Evolutionary conservation across 148 eudicot genomes (phyloP), one percentile per base, ranked within the genome.

Genomic region (Talinum fruticosum): DNA sequence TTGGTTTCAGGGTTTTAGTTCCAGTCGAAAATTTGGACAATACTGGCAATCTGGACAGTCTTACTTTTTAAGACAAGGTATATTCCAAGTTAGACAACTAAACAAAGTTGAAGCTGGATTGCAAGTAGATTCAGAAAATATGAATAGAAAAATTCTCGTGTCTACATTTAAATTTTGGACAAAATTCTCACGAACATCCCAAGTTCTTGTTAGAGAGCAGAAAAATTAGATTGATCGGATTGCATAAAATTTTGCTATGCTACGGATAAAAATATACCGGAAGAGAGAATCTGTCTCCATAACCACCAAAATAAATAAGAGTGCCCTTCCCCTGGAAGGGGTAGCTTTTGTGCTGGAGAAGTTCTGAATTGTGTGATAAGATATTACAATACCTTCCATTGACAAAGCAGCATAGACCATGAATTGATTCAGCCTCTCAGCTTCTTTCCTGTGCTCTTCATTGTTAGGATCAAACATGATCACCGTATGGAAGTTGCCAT

Each of bases 401-500:
- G 96, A 88, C 72, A 96, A 84, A 69, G 99, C 94, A 69, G 93
- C 82, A 71, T 87, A 88, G 77, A 96, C 99, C 97, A 96, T 96
- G 80, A 88, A 91, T 71, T 90, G 90, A 85, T 88, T 93, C 69
- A 96, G 86, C 71, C 97, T 91, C 84, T 93, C 99, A 57, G 99
- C 99, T 84, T 96, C 99, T 76, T 59, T 84, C 75, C 94, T 79
- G 68, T 96, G 97, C 70, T 87, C 91, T 81, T 91, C 94, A 14
- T 86, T 68, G 62, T 81, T 83, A 67, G 99, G 99, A 86, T 96
- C 90, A 84, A 96, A 96, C 35, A 96, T 74, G 81, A 96, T 86
- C n/a, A 93, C 82, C 1, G 94, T 85, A 82, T 96, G 99, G 87
- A 96, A 96, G 88, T 96, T 96, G 24, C 99, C 99, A 29, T 96